A percentile compares a stretch with the other conserved stretches of the same genome.
Conservation (phyloP, 2,329 filamentous ascomycete genomes). For the Ambrosiella cleistominuta region DNA sequence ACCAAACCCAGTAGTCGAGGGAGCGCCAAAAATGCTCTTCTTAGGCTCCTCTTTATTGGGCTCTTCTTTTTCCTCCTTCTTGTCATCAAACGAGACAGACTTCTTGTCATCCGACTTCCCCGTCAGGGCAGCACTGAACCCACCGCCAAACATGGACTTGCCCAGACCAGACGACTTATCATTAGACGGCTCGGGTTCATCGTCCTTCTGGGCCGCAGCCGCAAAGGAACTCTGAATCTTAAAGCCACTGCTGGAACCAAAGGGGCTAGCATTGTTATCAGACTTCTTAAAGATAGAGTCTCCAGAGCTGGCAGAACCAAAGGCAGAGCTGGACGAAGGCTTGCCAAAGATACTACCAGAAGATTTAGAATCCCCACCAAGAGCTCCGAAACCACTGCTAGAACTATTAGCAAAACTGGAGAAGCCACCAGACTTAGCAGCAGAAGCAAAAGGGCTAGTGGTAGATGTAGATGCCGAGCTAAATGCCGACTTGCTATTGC, state of each 20-base stretch:
- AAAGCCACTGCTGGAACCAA: constrained; percentile 33
- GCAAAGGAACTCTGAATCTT: constrained; percentile 53
- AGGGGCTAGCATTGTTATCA: constrained; percentile 20
- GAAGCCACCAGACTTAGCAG: constrained; percentile 26
- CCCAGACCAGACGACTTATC: constrained; percentile 19
- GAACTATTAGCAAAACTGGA: constrained; percentile 30
- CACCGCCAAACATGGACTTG: constrained; percentile 38
- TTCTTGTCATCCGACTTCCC: constrained; percentile 28
- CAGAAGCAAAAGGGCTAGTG: constrained; percentile 7
- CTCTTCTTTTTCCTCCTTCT: background rate
- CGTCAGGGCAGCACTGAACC: constrained; percentile 41
- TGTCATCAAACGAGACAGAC: background rate
- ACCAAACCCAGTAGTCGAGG: constrained; percentile 4
- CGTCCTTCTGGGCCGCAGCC: constrained; percentile 36
- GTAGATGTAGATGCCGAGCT: constrained; percentile 15
- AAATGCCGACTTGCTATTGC: constrained; percentile 20
- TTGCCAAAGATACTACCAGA: constrained; percentile 18
- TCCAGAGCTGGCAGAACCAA: constrained; percentile 14
- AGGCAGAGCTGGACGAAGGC: constrained; percentile 14
- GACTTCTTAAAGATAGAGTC: constrained; percentile 21
- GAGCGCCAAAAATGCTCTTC: constrained; percentile 19
- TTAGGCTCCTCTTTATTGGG: constrained; percentile 7
- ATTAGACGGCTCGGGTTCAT: constrained; percentile 15
- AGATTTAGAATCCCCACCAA: constrained; percentile 20
- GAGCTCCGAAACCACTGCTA: constrained; percentile 36